These are phyloP conservation scores for Aspergillus cejpii DNA, from an alignment of 2,329 filamentous ascomycete genomes.

Conservation along the genomic window DNA sequence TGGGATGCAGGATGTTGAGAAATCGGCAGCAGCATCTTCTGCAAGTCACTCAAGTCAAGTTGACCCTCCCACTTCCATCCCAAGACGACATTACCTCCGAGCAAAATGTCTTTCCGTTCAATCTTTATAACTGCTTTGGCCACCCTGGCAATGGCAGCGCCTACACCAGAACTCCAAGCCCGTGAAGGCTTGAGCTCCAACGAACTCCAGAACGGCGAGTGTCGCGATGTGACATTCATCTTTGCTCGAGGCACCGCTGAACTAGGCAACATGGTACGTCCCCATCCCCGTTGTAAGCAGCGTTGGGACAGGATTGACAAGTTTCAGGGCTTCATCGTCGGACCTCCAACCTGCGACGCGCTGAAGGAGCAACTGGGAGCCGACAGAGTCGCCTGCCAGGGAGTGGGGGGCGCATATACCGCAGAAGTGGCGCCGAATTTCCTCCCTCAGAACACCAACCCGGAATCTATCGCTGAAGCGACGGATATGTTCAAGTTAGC, in stretches of 20 bases:
- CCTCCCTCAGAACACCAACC: constrained; percentile 35
- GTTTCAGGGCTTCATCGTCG: constrained; percentile 26
- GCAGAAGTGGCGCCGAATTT: constrained; percentile 35
- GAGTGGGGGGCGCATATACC: constrained; percentile 40
- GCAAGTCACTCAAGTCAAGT: background rate
- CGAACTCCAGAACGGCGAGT: constrained; percentile 34
- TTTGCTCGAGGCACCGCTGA: constrained; percentile 40
- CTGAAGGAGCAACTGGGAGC: constrained; percentile 21
- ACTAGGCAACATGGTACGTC: constrained; percentile 34
- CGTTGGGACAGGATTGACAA: background rate
- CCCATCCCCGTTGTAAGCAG: background rate
- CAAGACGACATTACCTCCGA: background rate
- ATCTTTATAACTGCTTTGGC: constrained; percentile 12
- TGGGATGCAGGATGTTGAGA: background rate
- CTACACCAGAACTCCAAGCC: constrained; percentile 8
- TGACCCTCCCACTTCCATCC: background rate
- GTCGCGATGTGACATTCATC: constrained; percentile 36
- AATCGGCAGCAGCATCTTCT: background rate
- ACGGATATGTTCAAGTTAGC: constrained; percentile 39
- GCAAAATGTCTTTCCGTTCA: constrained; percentile 12
- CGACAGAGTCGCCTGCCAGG: constrained; percentile 36
- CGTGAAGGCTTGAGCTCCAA: constrained; percentile 24
- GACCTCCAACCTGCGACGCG: constrained; percentile 24
- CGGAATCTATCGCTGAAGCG: constrained; percentile 35
- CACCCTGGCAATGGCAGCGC: constrained; percentile 12